phyloP scores from a whole-genome alignment of 441 rosid species.

The Arabidopsis hybrid region DNA sequence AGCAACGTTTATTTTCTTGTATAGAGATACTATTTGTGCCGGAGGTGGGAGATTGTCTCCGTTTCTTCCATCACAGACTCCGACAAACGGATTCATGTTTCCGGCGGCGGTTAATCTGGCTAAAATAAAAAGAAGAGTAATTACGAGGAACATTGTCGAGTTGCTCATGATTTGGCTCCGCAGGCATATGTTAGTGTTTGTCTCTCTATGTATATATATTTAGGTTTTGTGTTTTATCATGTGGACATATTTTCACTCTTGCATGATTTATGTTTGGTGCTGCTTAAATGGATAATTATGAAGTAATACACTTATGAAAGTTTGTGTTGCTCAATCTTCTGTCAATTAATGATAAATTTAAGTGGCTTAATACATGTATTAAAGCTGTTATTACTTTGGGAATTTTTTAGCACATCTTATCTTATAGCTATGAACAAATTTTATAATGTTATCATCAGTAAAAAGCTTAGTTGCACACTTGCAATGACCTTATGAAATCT shows the following conservation, averaged over 20 bases:
- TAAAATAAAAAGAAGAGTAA: neutral
- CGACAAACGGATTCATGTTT: neutral
- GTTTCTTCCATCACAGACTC: neutral
- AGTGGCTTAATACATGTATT: too few relatives aligned
- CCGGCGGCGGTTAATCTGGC: neutral
- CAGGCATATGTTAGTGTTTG: too few relatives aligned
- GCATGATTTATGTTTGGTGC: neutral
- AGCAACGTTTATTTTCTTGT: neutral
- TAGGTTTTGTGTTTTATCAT: too few relatives aligned
- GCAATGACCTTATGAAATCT: neutral
- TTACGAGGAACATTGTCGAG: neutral
- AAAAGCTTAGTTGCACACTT: neutral
- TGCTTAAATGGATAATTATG: neutral
- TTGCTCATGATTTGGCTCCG: neutral
- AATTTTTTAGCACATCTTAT: too few relatives aligned
- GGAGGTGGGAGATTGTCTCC: neutral
- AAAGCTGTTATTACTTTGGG: too few relatives aligned
- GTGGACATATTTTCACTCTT: neutral
- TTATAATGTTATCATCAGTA: too few relatives aligned
- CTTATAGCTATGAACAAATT: too few relatives aligned
- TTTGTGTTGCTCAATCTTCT: neutral
- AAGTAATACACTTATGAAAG: too few relatives aligned
- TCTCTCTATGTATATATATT: too few relatives aligned
- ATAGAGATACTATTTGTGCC: neutral
- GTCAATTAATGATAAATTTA: too few relatives aligned